These are phyloP conservation scores for Ceratobasidium papillatum DNA, from an alignment of 1,284 basidiomycete genomes.

Conservation along the genomic window DNA sequence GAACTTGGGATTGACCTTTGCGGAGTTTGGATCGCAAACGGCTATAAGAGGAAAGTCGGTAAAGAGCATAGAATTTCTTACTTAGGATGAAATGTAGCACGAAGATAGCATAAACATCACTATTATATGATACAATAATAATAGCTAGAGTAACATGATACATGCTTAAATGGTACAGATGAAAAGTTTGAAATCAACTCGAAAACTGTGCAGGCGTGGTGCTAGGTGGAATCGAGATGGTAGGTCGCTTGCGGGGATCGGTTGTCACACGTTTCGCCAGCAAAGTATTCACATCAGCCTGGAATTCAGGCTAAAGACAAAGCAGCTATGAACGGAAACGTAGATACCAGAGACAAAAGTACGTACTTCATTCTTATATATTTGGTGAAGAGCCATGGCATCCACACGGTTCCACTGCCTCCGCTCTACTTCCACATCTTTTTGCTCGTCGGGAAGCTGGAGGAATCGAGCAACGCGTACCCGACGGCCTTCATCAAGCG, in stretches of 20 bases:
- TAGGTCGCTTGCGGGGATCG: constrained; percentile 32
- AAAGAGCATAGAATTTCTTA: constrained; percentile 37
- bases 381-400: constrained; percentile 30
- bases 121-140: constrained; percentile 6
- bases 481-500: constrained; percentile 22
- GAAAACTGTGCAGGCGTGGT: neutral
- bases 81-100: neutral
- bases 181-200: neutral
- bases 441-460: constrained; percentile 28
- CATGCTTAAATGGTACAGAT: neutral
- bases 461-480: constrained; percentile 22
- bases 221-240: neutral
- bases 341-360: neutral
- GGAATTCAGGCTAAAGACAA: constrained; percentile 20
- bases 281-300: constrained; percentile 5
- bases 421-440: neutral
- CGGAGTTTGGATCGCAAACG: constrained; percentile 35
- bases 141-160: neutral
- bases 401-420: constrained; percentile 26
- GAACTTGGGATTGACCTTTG: constrained; percentile 37
- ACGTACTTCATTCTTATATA: constrained; percentile 24
- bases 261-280: constrained; percentile 30
- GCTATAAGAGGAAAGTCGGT: constrained; percentile 9
- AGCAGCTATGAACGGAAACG: neutral
- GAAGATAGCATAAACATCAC: neutral